Evolutionary conservation across 108 stramenopile species (phyloP).

Genomic region (Fragilaria crotonensis): DNA sequence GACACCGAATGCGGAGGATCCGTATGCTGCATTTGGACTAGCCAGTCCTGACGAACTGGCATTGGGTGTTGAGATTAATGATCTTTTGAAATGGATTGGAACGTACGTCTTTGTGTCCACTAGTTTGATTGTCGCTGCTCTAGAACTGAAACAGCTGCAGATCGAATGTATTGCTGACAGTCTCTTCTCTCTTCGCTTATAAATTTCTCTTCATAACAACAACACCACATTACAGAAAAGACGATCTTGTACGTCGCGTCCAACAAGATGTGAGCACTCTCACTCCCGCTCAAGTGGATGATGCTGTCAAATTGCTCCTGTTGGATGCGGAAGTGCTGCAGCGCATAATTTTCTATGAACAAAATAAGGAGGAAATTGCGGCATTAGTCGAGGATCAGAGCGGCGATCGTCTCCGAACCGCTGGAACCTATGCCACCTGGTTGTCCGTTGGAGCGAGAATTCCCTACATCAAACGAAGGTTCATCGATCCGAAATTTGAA

Average conservation of each 20-base stretch:
- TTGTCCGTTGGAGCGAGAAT: neutral
- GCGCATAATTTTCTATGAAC: neutral
- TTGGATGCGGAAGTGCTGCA: neutral
- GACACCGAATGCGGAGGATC: neutral
- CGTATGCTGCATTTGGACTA: neutral
- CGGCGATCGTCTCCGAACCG: constrained; percentile 16
- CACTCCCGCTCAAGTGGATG: neutral
- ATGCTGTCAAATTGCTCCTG: neutral
- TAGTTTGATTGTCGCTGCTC: too few relatives aligned
- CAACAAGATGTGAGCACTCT: neutral
- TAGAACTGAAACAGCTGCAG: too few relatives aligned
- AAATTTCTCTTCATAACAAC: too few relatives aligned
- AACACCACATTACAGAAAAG: neutral
- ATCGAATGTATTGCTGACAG: too few relatives aligned
- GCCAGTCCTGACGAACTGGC: neutral
- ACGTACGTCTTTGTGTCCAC: neutral
- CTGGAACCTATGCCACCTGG: neutral
- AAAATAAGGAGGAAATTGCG: constrained; percentile 83
- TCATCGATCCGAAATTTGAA: neutral
- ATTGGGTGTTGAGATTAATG: neutral
- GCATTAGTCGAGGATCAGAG: constrained; percentile 88
- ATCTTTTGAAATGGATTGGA: neutral
- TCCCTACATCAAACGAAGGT: neutral
- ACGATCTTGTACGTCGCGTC: neutral
- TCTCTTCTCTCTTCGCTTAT: too few relatives aligned